Base-by-base conservation (phyloP, 2,329 filamentous ascomycete genomes). In the Ophiostoma sp. region DNA sequence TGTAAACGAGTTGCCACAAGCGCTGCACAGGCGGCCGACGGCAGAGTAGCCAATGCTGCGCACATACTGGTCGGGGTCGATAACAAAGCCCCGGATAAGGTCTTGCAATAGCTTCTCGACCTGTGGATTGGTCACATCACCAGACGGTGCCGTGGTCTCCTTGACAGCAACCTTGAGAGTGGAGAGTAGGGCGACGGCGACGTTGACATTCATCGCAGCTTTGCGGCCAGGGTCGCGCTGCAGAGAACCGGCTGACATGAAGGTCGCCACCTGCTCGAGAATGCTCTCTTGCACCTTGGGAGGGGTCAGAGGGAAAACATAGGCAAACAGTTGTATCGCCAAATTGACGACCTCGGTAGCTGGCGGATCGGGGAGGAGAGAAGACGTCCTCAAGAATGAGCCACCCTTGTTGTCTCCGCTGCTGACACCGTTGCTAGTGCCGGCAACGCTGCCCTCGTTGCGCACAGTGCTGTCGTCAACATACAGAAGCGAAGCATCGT, bases 271-370 rank as follows among this genome's bases (percentile, higher is more conserved):
- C 76, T 99, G 95, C 77, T 99, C 95, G 9, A 99, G 81, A 64
- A 96, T 92, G 75, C 94, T 97, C 77, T 99, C 95, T 75, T 99
- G 95, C 2, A 99, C 91, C 75, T 94, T 97, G 4, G 92, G 84
- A 0, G 91, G 90, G 63, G 96, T 96, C 9, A 97, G 81, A 2
- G 95, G 93, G 69, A 99, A 88, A 52, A 92, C 91, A 67, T 96
- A 91, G 1, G 93, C 92, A 76, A 99, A 99, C 0, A 98, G 82
- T 71, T 95, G 89, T 68, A 99, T 96, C 0, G 95, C 93, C 75
- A 94, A 88, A 75, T 99, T 97, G 70, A 98, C 91, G 40, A 97
- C 93, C 75, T 97, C 93, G 0, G 94, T 99, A 0, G 91, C 88
- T 5, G 95, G 89, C 8, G 94, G 93, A 72, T 95, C 90, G 16